Conservation (phyloP, 176 grass and related monocot species). For the Avena atlantica region DNA sequence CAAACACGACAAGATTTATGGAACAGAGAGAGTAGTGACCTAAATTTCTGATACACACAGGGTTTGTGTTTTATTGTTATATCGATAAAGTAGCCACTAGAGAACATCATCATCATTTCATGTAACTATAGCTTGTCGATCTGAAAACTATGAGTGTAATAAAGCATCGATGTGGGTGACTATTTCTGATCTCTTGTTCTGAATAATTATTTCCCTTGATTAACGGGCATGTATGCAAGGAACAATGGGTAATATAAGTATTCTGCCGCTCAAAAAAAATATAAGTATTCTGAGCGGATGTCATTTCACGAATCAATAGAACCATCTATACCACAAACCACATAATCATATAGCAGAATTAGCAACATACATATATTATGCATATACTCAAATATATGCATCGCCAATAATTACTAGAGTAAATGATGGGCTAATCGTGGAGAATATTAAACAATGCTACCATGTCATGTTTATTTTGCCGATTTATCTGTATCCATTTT, state of each 20-base stretch:
- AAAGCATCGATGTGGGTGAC: neutral
- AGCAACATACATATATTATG: neutral
- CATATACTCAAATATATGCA: neutral
- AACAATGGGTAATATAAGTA: too few relatives aligned
- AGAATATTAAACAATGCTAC: neutral
- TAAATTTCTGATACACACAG: neutral
- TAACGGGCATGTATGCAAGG: neutral
- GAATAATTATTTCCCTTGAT: neutral
- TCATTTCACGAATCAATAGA: neutral
- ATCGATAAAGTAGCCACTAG: neutral
- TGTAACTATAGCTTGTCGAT: neutral
- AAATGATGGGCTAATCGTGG: neutral
- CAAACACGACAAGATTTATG: too few relatives aligned
- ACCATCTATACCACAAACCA: neutral
- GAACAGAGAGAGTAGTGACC: neutral
- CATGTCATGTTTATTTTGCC: neutral
- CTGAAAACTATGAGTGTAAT: neutral
- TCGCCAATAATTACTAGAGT: neutral
- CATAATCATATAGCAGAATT: neutral
- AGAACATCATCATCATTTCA: neutral
- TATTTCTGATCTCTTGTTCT: neutral
- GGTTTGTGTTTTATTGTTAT: neutral
- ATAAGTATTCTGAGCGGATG: neutral
- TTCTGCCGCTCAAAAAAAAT: too few relatives aligned
- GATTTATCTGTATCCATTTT: neutral